Evolutionary conservation across 768 basidiomycete species (phyloP), one percentile per base, ranked within the genome.

Genomic region (Dioszegia hungarica): DNA sequence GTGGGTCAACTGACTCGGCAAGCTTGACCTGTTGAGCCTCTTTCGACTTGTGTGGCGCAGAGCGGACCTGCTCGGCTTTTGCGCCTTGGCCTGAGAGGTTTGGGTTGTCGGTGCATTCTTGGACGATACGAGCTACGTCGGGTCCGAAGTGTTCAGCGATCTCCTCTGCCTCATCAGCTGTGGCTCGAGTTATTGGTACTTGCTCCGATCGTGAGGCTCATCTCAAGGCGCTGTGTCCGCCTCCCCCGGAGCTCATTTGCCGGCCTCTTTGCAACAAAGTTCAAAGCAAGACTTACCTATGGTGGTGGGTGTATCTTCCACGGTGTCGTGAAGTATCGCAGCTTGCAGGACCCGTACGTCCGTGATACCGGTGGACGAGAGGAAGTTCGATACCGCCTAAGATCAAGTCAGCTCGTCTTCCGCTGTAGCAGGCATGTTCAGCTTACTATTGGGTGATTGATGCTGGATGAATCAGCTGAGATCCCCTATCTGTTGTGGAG

Each of bases 261-360:
- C n/a, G n/a, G n/a, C n/a, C n/a, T n/a, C n/a, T n/a, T n/a, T n/a
- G n/a, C n/a, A n/a, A n/a, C n/a, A n/a, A n/a, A n/a, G n/a, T n/a
- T n/a, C 11, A n/a, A 31, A 28, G 38, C 14, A 19, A 20, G 20
- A 59, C 65, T 41, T 52, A 69, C 67, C 64, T 0, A 68, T 59
- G 0, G 71, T 68, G 4, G 71, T 72, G 19, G 73, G 67, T 12
- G 77, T 78, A 45, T 78, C 77, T 53, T 78, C 77, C 14, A 78
- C 67, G 3, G 74, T 73, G 54, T 78, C 77, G 48, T 78, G 77
- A 33, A 76, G 43, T 4, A 77, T 57, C 0, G 77, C 77, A 0
- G 77, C 75, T 47, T 74, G 70, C 0, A 78, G 43, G 0, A 73
- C 70, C n/a, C 61, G 48, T 19, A 75, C 58, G 53, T 74, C 65